A percentile compares a stretch with the other conserved stretches of the same genome.
These are phyloP conservation scores for Phialemonium atrogriseum DNA, from an alignment of 2,329 filamentous ascomycete species.

Conservation along the genomic window DNA sequence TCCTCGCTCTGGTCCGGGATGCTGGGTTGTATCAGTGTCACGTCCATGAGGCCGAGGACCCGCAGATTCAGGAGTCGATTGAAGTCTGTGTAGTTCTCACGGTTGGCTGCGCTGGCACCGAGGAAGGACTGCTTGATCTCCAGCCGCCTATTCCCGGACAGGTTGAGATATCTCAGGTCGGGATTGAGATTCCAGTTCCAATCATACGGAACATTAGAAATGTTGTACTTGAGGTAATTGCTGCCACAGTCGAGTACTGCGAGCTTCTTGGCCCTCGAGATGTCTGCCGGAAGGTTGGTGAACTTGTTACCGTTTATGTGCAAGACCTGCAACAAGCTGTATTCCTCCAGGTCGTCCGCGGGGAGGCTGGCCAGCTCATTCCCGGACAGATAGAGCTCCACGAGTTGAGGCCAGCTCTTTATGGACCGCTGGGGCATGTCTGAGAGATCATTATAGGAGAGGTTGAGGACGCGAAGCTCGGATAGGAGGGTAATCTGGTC, in stretches of 20 bases:
- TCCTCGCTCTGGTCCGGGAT: conserved; percentile 95
- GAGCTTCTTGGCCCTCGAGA: conserved; percentile 88
- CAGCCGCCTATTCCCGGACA: conserved; percentile 92
- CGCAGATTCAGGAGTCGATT: conserved; percentile 74
- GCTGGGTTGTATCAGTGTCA: conserved; percentile 85
- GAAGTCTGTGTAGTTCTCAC: conserved; percentile 78
- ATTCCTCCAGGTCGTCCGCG: conserved; percentile 88
- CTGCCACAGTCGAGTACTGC: conserved; percentile 90
- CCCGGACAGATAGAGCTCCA: conserved; percentile 88
- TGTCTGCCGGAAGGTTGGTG: conserved; percentile 88
- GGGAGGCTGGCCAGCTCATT: conserved; percentile 89
- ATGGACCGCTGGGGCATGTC: conserved; percentile 87
- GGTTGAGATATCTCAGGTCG: conserved; percentile 87
- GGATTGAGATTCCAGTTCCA: conserved; percentile 99
- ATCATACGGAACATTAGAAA: conserved; percentile 97
- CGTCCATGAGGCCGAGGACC: conserved; percentile 92
- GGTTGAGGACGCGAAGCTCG: conserved; percentile 80
- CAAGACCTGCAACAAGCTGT: conserved; percentile 76
- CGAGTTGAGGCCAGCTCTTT: conserved; percentile 79
- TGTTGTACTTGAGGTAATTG: conserved; percentile 96
- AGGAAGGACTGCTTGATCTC: conserved; percentile 72
- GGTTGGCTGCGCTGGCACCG: conserved; percentile 44
- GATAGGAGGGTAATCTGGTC: conserved; percentile 77
- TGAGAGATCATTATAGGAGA: conserved; percentile 90
- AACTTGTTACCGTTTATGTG: conserved; percentile 98